Evolutionary conservation across 768 basidiomycete genomes (phyloP).

Genomic region (Gautieria morchelliformis): DNA sequence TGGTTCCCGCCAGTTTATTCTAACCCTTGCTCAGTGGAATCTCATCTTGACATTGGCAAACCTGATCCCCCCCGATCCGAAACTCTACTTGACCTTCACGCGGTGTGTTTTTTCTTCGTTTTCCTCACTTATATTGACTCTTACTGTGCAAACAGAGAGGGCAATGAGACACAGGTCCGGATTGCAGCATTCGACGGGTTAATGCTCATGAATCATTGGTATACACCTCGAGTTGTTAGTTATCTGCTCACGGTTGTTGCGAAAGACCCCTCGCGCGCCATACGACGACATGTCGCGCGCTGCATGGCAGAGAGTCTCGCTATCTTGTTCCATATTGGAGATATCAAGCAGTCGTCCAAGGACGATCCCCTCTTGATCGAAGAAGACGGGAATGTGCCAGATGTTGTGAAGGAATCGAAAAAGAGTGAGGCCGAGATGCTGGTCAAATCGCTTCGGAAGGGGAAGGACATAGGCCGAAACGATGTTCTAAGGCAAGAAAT

Average conservation of each 20-base stretch:
- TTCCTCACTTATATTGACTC: neutral
- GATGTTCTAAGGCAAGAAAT: constrained; percentile 70
- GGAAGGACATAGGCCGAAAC: constrained; percentile 75
- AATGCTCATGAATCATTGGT: constrained; percentile 78
- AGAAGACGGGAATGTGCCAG: constrained; percentile 68
- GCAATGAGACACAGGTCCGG: constrained; percentile 87
- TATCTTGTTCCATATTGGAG: constrained; percentile 79
- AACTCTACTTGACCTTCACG: constrained; percentile 79
- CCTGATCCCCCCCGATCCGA: constrained; percentile 66
- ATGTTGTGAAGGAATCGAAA: constrained; percentile 55
- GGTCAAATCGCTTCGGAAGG: constrained; percentile 82
- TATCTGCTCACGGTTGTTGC: constrained; percentile 84
- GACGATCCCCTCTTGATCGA: constrained; percentile 80
- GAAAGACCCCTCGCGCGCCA: constrained; percentile 69
- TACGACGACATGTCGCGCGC: constrained; percentile 82
- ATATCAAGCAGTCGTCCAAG: constrained; percentile 69
- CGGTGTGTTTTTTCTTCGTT: constrained; percentile 45
- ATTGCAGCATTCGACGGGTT: constrained; percentile 91
- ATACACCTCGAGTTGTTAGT: constrained; percentile 71
- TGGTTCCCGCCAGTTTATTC: constrained; percentile 8
- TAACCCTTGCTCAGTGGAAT: constrained; percentile 50
- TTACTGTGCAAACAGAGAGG: constrained; percentile 52
- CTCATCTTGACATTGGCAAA: constrained; percentile 68
- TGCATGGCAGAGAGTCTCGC: constrained; percentile 82
- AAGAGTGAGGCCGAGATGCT: constrained; percentile 76